These are phyloP conservation scores for Coniochaeta hoffmannii DNA, from an alignment of 2,329 filamentous ascomycete species.

Conservation along the genomic window DNA sequence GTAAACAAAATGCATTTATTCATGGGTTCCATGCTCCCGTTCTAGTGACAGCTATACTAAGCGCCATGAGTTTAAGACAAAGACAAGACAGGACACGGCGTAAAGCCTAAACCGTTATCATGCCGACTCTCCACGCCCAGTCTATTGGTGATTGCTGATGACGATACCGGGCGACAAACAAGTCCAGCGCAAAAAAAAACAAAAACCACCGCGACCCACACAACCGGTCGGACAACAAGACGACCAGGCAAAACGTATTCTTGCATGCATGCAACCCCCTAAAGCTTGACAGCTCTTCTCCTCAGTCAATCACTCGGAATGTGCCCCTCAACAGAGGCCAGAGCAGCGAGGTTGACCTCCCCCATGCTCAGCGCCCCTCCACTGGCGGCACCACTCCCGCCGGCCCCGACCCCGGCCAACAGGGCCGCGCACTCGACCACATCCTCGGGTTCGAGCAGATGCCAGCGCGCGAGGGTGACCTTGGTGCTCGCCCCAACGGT, in stretches of 20 bases:
- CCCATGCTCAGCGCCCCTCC: constrained; percentile 32
- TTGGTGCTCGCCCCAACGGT: constrained; percentile 90
- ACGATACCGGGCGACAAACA: too few species aligned
- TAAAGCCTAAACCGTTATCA: neutral
- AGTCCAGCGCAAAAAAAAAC: too few species aligned
- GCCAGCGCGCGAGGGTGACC: constrained; percentile 84
- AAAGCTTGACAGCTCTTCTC: too few species aligned
- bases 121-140: neutral
- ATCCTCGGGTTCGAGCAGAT: constrained; percentile 80
- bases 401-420: constrained; percentile 37
- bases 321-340: constrained; percentile 27
- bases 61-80: neutral
- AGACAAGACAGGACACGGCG: neutral
- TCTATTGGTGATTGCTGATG: neutral
- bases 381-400: constrained; percentile 16
- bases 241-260: too few species aligned
- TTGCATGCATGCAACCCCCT: too few species aligned
- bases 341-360: constrained; percentile 48
- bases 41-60: neutral
- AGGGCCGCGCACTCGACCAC: constrained; percentile 65
- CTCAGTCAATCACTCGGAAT: too few species aligned
- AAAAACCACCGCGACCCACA: too few species aligned
- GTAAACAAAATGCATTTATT: neutral
- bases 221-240: too few species aligned
- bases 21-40: neutral